A percentile compares a stretch with the other conserved stretches of the same genome.
phyloP scores from a whole-genome alignment of 768 basidiomycete species.

The Termitomyces bulborhizus region DNA sequence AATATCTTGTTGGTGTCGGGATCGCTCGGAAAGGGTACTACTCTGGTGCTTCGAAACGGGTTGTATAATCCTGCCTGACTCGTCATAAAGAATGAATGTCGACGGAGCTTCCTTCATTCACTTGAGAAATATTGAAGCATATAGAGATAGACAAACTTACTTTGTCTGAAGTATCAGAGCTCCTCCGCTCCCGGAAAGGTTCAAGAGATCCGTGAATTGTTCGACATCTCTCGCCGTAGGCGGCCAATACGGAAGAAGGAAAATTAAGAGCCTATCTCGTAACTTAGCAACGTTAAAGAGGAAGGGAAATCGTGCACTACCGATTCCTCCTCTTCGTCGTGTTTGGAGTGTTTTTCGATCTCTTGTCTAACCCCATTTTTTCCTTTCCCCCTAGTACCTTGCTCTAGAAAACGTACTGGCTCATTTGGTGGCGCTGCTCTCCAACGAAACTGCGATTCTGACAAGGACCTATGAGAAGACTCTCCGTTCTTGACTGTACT shows the following conservation, averaged over 20 bases:
- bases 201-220: background rate
- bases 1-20: background rate
- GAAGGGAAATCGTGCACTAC: background rate
- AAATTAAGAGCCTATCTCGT: background rate
- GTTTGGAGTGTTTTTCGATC: background rate
- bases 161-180: background rate
- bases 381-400: background rate
- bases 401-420: background rate
- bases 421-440: background rate
- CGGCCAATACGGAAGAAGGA: slow-evolving; percentile 7
- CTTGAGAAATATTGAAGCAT: background rate
- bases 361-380: background rate
- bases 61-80: background rate
- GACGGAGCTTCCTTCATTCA: background rate
- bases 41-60: background rate
- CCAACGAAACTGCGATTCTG: slow-evolving; percentile 5
- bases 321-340: background rate
- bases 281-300: background rate
- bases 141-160: background rate
- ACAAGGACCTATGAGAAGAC: background rate
- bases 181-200: background rate
- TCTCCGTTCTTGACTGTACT: background rate
- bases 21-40: background rate
- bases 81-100: background rate
- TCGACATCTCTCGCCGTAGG: background rate